Conservation (phyloP, 192 early-diverging fungal species). For the Mortierella hygrophila region DNA sequence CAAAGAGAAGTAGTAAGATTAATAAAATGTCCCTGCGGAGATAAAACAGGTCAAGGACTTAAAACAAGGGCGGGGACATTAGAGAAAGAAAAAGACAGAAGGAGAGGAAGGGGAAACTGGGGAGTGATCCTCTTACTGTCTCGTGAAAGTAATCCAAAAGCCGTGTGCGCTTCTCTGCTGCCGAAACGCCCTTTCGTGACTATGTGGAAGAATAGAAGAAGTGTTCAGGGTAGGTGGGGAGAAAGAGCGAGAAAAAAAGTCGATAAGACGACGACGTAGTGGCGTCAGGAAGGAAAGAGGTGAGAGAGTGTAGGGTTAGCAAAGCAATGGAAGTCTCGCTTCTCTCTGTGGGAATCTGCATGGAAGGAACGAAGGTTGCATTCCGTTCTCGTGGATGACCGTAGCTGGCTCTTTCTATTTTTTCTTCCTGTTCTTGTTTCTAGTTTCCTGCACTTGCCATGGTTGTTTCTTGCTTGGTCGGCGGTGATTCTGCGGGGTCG, state of each 20-base stretch:
- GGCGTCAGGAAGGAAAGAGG: not conserved
- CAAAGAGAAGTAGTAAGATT: not conserved
- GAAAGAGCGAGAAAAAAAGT: not conserved
- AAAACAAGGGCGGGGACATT: not conserved
- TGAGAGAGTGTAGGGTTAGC: not conserved
- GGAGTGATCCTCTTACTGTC: slow-evolving; percentile 48
- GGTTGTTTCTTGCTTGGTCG: not conserved
- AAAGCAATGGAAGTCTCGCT: not conserved
- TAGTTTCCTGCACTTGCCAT: not conserved
- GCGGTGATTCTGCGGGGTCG: not conserved
- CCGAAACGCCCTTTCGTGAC: slow-evolving; percentile 64
- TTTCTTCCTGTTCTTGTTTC: not conserved
- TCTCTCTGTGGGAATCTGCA: not conserved
- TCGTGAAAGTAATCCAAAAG: slow-evolving; percentile 65
- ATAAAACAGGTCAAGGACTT: not conserved
- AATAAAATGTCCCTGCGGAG: not conserved
- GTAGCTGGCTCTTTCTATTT: not conserved
- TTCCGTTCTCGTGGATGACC: not conserved
- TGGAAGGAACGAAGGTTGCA: not conserved
- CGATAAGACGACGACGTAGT: not conserved
- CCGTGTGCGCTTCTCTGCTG: slow-evolving; percentile 65
- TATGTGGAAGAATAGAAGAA: slow-evolving; percentile 21
- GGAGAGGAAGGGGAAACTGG: not conserved
- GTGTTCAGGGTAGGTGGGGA: not conserved
- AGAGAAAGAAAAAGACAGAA: not conserved